Evolutionary conservation across 169 alveolate species (phyloP).

Genomic region (Miamiensis avidus): DNA sequence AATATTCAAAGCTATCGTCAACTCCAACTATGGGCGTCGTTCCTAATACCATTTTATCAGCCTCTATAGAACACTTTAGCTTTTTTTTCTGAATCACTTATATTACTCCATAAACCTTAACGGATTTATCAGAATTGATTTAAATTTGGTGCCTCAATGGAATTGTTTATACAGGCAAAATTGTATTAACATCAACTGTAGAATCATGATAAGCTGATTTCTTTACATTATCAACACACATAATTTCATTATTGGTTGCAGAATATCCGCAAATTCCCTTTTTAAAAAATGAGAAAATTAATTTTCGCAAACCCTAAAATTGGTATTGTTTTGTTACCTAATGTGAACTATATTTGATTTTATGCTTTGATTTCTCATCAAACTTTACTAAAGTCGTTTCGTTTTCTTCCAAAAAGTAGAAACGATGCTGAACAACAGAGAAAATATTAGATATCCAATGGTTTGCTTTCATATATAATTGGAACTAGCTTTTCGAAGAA

Average conservation of each 20-base stretch:
- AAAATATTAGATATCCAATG: not conserved
- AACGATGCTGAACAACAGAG: not conserved
- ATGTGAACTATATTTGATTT: not conserved
- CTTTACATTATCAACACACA: not conserved
- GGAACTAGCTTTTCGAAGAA: no score
- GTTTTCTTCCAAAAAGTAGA: not conserved
- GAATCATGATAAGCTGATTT: not conserved
- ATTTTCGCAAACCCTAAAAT: no score
- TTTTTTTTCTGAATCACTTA: no score
- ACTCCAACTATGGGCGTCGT: not conserved
- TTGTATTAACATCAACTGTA: not conserved
- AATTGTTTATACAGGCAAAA: not conserved
- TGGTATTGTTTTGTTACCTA: not conserved
- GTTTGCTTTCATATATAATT: no score
- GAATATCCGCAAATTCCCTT: not conserved
- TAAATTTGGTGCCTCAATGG: not conserved
- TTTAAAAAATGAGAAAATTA: not conserved
- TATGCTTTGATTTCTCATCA: not conserved
- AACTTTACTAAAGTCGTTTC: not conserved
- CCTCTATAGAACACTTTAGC: not conserved
- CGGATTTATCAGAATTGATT: not conserved
- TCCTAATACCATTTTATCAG: not conserved
- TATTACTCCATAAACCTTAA: not conserved
- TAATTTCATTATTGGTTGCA: not conserved
- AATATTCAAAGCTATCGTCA: not conserved